These are phyloP conservation scores for Kodamaea laetipori DNA, from an alignment of 805 yeast genomes.

Conservation along the genomic window DNA sequence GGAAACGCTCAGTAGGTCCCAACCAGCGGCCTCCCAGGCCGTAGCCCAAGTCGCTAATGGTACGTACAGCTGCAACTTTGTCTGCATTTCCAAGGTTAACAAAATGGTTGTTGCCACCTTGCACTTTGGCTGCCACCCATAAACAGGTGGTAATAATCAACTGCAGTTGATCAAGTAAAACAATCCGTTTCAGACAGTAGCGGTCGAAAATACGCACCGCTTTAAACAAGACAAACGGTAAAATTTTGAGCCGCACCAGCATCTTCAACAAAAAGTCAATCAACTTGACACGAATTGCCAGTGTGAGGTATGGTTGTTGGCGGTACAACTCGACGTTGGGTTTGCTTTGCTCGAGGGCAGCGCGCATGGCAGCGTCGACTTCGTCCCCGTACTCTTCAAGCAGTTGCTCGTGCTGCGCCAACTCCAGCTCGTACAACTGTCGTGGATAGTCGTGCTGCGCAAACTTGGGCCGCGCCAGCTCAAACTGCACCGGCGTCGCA, in stretches of 20 bases:
- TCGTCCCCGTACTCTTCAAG: conserved; percentile 57
- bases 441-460: conserved; percentile 54
- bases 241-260: conserved; percentile 60
- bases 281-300: conserved; percentile 69
- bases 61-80: conserved; percentile 25
- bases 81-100: conserved; percentile 43
- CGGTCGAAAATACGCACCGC: conserved; percentile 82
- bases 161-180: conserved; percentile 83
- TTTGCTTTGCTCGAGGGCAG: conserved; percentile 36
- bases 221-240: conserved; percentile 68
- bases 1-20: conserved; percentile 73
- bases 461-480: conserved; percentile 15
- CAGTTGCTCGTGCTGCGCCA: conserved; percentile 45
- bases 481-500: not conserved
- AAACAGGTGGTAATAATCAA: conserved; percentile 87
- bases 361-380: conserved; percentile 41
- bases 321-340: conserved; percentile 63
- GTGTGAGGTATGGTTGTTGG: conserved; percentile 84
- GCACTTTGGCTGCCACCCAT: conserved; percentile 90
- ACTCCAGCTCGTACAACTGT: conserved; percentile 51
- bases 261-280: conserved; percentile 80
- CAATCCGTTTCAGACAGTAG: conserved; percentile 85
- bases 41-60: conserved; percentile 42
- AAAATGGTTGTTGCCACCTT: conserved; percentile 72
- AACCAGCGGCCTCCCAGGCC: conserved; percentile 59